Evolutionary conservation across 1,139 yeast species (phyloP), one percentile per base, ranked within the genome.

Genomic region (Blastobotrys malaysiensis): DNA sequence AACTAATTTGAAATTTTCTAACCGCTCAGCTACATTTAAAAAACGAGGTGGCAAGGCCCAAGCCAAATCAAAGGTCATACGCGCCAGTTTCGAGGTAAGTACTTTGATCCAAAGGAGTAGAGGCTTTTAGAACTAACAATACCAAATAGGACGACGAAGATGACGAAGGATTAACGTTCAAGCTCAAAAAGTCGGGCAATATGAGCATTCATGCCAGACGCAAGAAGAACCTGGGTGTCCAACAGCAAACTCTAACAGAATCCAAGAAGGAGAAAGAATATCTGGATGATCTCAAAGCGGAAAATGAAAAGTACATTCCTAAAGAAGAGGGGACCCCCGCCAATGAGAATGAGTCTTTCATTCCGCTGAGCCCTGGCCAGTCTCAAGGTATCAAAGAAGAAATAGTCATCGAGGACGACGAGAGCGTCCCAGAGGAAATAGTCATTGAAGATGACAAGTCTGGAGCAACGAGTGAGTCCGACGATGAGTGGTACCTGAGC

Each of bases 401-500:
- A 21, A 18, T 22, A 13, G 26, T 20, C 18, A 24, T 16, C 3
- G 27, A 21, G 3, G 45, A 46, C 9, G 52, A 45, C 18, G 53
- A 46, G 7, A 39, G 31, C n/a, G 55, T 46, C 2, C 39, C 58
- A 7, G 58, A 31, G 4, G 39, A 11, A 31, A 31, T 50, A 24
- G 50, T 46, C 4, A 44, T 48, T 24, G 68, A 67, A 43, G 72
- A 68, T 43, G 76, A 66, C 21, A 60, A 67, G 43, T 69, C 60
- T 24, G 63, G 63, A 16, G 60, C 61, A 21, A 65, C 63, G 31
- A 68, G 67, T 45, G 66, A 62, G n/a, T 58, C 58, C 9, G 65
- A 60, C 5, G 61, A 66, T 49, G 62, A 69, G 47, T 31, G 39
- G 39, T 31, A 7, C 7, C 7, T 31, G 7, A 31, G 39, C 39